Evolutionary conservation across 768 basidiomycete species (phyloP), one percentile per base, ranked within the genome.

Genomic region (Candolleomyces aberdarensis): DNA sequence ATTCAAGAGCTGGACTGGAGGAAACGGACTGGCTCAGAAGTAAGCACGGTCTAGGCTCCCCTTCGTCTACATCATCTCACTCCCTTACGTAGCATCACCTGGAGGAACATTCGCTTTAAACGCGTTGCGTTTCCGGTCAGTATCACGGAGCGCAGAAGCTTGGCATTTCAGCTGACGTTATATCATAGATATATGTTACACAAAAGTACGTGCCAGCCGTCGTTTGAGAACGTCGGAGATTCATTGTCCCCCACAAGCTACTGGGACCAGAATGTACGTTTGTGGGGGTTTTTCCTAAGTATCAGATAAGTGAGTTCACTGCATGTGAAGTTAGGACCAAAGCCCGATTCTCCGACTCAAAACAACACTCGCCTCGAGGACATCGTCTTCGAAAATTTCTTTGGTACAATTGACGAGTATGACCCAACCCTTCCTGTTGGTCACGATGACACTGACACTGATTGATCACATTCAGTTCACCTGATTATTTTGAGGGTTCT

Each of bases 1-100:
- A 10, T 87, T 86, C 74, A 86, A 86, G 73, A 86, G 85, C 66
- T 86, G 84, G 84, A 81, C 83, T 0, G 85, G 85, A 0, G 85
- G 85, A 36, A 83, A 84, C 59, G 85, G 86, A 0, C 57, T 82
- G 3, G 84, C 83, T 1, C 70, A 77, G 49, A 86, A 86, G 85
- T 85, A 62, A 6, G 78, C 64, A 32, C 15, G 15, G 1, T 17
- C n/a, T 32, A 46, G 26, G 8, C 3, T 14, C 15, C 13, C 50
- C 31, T 44, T 49, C 1, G 3, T 52, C 26, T 39, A 8, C 46
- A 40, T 11, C 5, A 32, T n/a, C 31, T 65, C 36, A 39, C 8
- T 32, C 22, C 47, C 3, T 9, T 14, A 7, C 44, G 3, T 62
- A 86, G 85, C 59, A 71, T 83, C 55, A 86, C 85, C 5, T 87